A percentile compares a stretch with the other conserved stretches of the same genome.
These are phyloP conservation scores for Acacia acuminata DNA, from an alignment of 306 rosid genomes.

Conservation along the genomic window DNA sequence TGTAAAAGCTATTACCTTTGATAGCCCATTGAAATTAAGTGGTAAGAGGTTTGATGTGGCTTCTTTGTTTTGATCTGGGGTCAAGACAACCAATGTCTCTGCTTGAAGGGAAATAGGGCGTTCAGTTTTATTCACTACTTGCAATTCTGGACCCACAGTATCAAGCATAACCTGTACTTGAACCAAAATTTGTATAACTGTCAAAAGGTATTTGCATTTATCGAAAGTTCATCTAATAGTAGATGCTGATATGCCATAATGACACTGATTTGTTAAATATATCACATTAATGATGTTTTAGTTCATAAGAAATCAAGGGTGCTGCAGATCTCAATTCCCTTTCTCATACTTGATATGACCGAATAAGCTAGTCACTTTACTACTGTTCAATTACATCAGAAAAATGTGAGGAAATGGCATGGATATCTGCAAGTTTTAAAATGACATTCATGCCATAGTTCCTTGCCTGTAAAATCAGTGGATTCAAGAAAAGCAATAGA, in stretches of 20 bases:
- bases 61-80: constrained; percentile 75
- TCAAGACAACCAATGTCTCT: constrained; percentile 65
- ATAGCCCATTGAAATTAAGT: constrained; percentile 68
- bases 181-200: constrained; percentile 21
- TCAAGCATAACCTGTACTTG: constrained; percentile 83
- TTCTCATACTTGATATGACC: background rate
- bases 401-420: background rate
- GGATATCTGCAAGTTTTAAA: background rate
- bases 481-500: background rate
- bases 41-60: constrained; percentile 79
- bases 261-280: background rate
- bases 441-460: background rate
- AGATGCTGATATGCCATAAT: constrained; percentile 1
- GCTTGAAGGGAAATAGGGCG: constrained; percentile 67
- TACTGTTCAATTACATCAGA: background rate
- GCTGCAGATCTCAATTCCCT: background rate
- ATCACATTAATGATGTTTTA: background rate
- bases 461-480: background rate
- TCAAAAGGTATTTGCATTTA: constrained; percentile 14
- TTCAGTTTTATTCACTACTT: constrained; percentile 69
- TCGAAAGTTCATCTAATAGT: background rate
- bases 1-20: constrained; percentile 56
- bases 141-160: constrained; percentile 87
- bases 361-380: background rate
- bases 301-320: background rate